Base-by-base conservation (phyloP, 495 filamentous ascomycete genomes). In the Poronia punctata region DNA sequence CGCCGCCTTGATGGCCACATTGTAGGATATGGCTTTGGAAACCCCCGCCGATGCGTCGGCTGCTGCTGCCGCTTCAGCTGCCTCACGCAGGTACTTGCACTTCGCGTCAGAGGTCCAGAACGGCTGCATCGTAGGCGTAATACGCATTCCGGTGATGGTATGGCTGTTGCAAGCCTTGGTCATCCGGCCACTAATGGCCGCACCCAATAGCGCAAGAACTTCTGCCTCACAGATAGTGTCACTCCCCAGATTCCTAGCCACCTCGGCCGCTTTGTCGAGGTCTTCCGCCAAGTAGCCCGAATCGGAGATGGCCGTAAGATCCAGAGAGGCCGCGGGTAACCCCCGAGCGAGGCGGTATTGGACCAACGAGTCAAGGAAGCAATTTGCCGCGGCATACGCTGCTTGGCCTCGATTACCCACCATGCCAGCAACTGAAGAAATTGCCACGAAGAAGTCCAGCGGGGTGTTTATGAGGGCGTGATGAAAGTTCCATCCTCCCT, bases 361-460 rank as follows among this genome's bases (percentile, higher is more conserved):
- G 0, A 67, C 65, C 19, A 78, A 57, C 1, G 67, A 67, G 45
- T 78, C 75, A 5, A 80, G 63, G 60, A 76, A 83, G 35, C 72
- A 72, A 52, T 82, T 83, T 16, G 74, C 77, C 1, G 79, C 78
- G 12, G 75, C 70, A 52, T 84, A 84, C 6, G 76, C 75, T 3
- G 76, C 69, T 57, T 86, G 82, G 0, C 74, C 74, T 33, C 67
- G 54, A 56, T 71, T 76, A 2, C 82, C 82, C 21, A 82, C 64
- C 5, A 72, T 61, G 24, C 73, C 77, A 10, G 76, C 65, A 5
- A 78, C 62, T 3, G 82, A 85, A 4, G 77, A 80, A 23, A 83
- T 69, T 25, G 68, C 67, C 17, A 83, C 59, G 58, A 84, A 84
- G 65, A 86, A 86, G 52, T 84, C 82, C 1, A 84, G 68, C 6